phyloP scores from a whole-genome alignment of 2,329 filamentous ascomycete species.

The Bipolaris zeicola region DNA sequence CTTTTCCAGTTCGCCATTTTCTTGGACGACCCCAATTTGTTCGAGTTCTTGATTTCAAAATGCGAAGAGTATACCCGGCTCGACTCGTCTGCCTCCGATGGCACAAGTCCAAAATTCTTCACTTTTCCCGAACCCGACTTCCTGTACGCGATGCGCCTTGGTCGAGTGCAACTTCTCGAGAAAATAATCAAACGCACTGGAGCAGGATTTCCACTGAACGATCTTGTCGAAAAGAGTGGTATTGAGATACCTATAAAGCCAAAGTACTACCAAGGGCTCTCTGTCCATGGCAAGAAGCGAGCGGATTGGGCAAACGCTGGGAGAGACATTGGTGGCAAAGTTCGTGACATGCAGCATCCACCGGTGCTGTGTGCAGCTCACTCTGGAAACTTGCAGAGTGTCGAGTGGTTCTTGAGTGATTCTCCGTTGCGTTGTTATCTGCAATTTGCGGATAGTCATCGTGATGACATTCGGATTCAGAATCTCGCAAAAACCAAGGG shows the following conservation, averaged over 20 bases:
- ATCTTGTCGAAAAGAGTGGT: constrained; percentile 69
- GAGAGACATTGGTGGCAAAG: constrained; percentile 8
- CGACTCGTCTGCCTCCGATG: constrained; percentile 7
- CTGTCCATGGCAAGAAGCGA: constrained; percentile 72
- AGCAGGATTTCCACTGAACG: constrained; percentile 70
- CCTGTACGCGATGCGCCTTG: constrained; percentile 50
- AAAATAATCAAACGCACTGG: constrained; percentile 70
- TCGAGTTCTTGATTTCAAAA: constrained; percentile 23
- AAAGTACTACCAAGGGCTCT: constrained; percentile 71
- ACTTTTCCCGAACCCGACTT: constrained; percentile 23
- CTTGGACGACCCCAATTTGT: constrained; percentile 23
- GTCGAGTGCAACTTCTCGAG: constrained; percentile 63
- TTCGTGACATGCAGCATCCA: constrained; percentile 43
- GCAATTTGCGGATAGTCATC: constrained; percentile 68
- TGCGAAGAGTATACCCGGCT: constrained; percentile 24
- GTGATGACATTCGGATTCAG: constrained; percentile 66
- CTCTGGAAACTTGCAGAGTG: constrained; percentile 65
- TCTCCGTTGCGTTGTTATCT: constrained; percentile 69
- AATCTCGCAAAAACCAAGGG: constrained; percentile 64
- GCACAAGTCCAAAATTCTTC: constrained; percentile 11
- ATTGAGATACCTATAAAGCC: constrained; percentile 68
- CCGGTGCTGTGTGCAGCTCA: constrained; percentile 66
- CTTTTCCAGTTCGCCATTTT: constrained; percentile 43
- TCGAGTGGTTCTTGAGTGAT: constrained; percentile 80
- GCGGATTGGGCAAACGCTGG: constrained; percentile 66